Percentiles rank a stretch among this genome's conserved stretches.
Conservation (phyloP, 116 monocot genomes). For the Papilionanthe hybrid region DNA sequence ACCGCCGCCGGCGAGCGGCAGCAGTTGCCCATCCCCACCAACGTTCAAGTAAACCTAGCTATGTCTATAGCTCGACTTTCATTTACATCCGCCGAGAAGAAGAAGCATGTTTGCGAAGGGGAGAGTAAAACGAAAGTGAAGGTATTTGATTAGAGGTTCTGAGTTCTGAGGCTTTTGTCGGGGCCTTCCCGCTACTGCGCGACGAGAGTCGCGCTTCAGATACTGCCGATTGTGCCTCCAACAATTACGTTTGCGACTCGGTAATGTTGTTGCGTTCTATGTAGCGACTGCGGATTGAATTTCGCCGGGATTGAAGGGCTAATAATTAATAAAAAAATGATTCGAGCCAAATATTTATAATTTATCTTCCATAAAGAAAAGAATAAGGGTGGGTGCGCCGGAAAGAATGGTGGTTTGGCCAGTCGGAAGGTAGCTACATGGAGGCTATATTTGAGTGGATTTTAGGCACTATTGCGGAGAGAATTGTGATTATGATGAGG, state of each 20-base stretch:
- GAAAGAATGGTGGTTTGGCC: too few relatives aligned
- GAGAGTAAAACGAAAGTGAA: neutral
- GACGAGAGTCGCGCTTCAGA: neutral
- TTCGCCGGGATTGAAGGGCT: neutral
- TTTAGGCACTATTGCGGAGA: neutral
- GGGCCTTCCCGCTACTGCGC: neutral
- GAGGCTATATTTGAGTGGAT: neutral
- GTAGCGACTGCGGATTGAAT: neutral
- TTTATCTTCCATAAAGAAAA: too few relatives aligned
- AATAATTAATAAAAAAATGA: too few relatives aligned
- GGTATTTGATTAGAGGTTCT: slow-evolving; percentile 1
- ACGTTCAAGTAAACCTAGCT: slow-evolving; percentile 6
- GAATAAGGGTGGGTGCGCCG: too few relatives aligned
- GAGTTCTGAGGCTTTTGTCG: slow-evolving; percentile 7
- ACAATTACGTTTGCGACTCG: neutral
- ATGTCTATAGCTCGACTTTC: neutral
- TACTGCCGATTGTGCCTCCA: slow-evolving; percentile 1
- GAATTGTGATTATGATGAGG: neutral
- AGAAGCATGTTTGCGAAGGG: neutral
- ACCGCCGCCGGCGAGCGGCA: slow-evolving; percentile 80
- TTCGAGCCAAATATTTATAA: too few relatives aligned
- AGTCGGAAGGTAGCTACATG: neutral
- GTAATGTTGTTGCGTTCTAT: neutral
- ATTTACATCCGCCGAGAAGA: neutral
- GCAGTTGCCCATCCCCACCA: slow-evolving; percentile 71